Evolutionary conservation across 148 eudicot genomes (phyloP), one percentile per base, ranked within the genome.

Genomic region (Spergularia bocconei): DNA sequence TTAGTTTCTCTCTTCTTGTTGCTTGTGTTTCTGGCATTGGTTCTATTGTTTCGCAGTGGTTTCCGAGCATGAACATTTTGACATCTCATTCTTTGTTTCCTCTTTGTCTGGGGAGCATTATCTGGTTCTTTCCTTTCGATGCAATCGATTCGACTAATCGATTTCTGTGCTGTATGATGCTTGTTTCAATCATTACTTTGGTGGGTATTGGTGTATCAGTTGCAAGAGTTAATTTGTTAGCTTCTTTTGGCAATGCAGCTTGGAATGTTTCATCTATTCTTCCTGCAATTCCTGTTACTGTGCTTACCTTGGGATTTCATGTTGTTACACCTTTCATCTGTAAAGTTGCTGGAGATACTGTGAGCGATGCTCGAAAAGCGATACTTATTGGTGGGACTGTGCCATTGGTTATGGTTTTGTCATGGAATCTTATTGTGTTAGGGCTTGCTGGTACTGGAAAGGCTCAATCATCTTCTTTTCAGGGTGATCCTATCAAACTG

Each of bases 21-120:
- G 91, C 94, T 38, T 90, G 91, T 67, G 88, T 90, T 19, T 86
- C 91, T 23, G 94, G 91, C 44, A 85, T 90, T 57, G 91, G 94
- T 20, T 85, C 90, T 23, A 79, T 88, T 61, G 70, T 88, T 16
- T 80, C 84, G 25, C 90, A 88, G 48, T 85, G 79, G 81, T 84
- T 90, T 75, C 91, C 91, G 47, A 55, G 29, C 58, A 63, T 85
- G 68, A 75, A 84, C 75, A 73, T 64, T 61, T 38, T 82, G 47
- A 56, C 75, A 53, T 78, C 85, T 59, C 73, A 88, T 85, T 85
- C 79, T 63, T 51, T 84, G 48, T 88, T 85, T 44, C 94, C 94
- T 48, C 73, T 77, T 25, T 10, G 67, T 11, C 72, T 87, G 73
- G 94, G 91, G 70, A 64, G 74, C 53, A 20, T 88, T 29, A 76